Evolutionary conservation across 805 yeast genomes (phyloP).

Genomic region (Barnettozyma wickerhamii): DNA sequence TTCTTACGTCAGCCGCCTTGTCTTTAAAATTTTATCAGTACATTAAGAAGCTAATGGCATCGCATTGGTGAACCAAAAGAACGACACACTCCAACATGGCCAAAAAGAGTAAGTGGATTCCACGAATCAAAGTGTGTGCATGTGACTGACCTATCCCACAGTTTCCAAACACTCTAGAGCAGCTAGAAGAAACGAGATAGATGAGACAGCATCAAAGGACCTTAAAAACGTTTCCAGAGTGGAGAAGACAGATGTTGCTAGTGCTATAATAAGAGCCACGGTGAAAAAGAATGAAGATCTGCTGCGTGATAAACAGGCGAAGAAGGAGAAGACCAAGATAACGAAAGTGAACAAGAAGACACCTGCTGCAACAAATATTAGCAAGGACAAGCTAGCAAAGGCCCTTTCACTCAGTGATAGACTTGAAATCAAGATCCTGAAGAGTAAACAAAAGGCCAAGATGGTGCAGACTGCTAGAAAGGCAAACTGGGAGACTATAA

Average conservation of each 20-base stretch:
- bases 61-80: too few species aligned
- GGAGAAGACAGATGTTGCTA: conserved; percentile 54
- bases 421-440: conserved; percentile 56
- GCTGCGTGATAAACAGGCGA: conserved; percentile 47
- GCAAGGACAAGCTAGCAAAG: conserved; percentile 40
- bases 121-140: background rate
- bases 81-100: conserved; percentile 16
- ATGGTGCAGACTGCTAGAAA: conserved; percentile 60
- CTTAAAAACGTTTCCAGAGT: conserved; percentile 52
- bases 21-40: background rate
- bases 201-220: conserved; percentile 43
- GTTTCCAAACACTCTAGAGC: conserved; percentile 72
- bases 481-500: conserved; percentile 69
- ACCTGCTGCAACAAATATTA: conserved; percentile 29
- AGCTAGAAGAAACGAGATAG: conserved; percentile 61
- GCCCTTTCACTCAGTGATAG: conserved; percentile 50
- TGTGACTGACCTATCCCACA: conserved; percentile 9
- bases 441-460: conserved; percentile 60
- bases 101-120: conserved; percentile 20
- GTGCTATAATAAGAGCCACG: conserved; percentile 63
- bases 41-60: conserved; percentile 8
- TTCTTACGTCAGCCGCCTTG: too few species aligned
- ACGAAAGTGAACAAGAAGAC: conserved; percentile 25
- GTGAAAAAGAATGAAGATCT: conserved; percentile 62
- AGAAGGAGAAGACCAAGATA: conserved; percentile 29